A percentile compares a stretch with the other conserved stretches of the same genome.
phyloP scores from a whole-genome alignment of 129 eudicot species.

The Kitagawia praeruptora region DNA sequence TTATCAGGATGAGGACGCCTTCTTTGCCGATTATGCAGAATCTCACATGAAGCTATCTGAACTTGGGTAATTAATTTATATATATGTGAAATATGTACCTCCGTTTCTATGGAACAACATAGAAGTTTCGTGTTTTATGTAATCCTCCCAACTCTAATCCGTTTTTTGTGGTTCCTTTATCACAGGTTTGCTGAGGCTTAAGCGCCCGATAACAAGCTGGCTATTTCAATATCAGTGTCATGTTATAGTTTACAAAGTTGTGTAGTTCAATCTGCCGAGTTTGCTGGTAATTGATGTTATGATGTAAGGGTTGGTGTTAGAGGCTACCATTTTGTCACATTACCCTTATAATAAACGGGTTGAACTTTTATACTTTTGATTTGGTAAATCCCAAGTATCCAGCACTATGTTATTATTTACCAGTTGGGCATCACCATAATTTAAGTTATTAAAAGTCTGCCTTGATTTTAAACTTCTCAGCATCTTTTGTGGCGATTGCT shows the following conservation, averaged over 20 bases:
- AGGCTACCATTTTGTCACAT: background rate
- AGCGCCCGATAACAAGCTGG: background rate
- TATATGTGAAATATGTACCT: background rate
- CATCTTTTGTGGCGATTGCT: background rate
- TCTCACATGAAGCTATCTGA: constrained; percentile 12
- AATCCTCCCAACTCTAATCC: background rate
- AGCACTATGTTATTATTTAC: background rate
- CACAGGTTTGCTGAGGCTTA: constrained; percentile 2
- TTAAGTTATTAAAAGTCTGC: background rate
- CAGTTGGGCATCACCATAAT: background rate
- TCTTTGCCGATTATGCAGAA: constrained; percentile 12
- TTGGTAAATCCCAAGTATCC: background rate
- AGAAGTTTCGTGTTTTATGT: background rate
- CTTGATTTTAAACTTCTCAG: background rate
- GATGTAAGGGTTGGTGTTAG: background rate
- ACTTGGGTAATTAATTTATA: background rate
- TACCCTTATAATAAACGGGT: background rate
- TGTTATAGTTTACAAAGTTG: background rate
- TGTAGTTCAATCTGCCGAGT: background rate
- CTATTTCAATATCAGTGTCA: background rate
- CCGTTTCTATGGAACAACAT: background rate
- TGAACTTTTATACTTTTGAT: background rate
- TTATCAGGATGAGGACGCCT: constrained; percentile 8
- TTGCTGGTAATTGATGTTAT: background rate
- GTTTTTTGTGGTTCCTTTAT: background rate